A percentile compares a stretch with the other conserved stretches of the same genome.
These are phyloP conservation scores for Elsinoe necatrix DNA, from an alignment of 2,329 filamentous ascomycete species.

Conservation along the genomic window DNA sequence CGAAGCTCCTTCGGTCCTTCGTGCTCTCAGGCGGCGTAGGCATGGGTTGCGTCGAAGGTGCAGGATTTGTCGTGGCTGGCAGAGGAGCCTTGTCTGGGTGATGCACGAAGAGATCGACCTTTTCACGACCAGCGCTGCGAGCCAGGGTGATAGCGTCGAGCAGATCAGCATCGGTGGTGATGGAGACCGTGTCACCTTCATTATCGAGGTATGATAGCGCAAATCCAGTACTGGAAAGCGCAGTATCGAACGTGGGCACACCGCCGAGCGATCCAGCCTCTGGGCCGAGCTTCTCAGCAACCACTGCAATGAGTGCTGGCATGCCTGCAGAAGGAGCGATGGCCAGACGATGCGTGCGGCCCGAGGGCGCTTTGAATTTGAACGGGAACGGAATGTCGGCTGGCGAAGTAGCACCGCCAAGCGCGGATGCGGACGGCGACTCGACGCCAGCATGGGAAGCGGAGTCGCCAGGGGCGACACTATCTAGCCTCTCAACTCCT, in stretches of 20 bases:
- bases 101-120: slow-evolving; percentile 95
- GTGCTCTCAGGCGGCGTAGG: slow-evolving; percentile 47
- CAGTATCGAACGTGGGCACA: slow-evolving; percentile 59
- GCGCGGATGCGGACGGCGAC: slow-evolving; percentile 60
- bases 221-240: slow-evolving; percentile 68
- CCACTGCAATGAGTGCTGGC: slow-evolving; percentile 64
- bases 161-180: slow-evolving; percentile 90
- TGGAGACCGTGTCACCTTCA: slow-evolving; percentile 91
- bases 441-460: slow-evolving; percentile 84
- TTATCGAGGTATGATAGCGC: slow-evolving; percentile 94
- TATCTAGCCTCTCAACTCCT: slow-evolving; percentile 62
- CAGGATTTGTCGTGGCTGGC: slow-evolving; percentile 52
- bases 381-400: slow-evolving; percentile 82
- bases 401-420: slow-evolving; percentile 48
- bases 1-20: slow-evolving; percentile 41
- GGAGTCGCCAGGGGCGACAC: slow-evolving; percentile 85
- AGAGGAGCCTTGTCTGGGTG: slow-evolving; percentile 83
- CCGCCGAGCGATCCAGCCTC: slow-evolving; percentile 83
- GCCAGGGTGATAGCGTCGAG: slow-evolving; percentile 82
- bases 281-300: slow-evolving; percentile 73
- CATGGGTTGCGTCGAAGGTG: slow-evolving; percentile 43
- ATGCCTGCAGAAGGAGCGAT: slow-evolving; percentile 74
- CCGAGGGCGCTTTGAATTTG: slow-evolving; percentile 97
- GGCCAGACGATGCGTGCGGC: slow-evolving; percentile 86
- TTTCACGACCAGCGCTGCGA: slow-evolving; percentile 68